Percentiles rank a stretch among this genome's conserved stretches.
Evolutionary conservation across 768 basidiomycete genomes (phyloP).

Genomic region (Boletus speciosus): DNA sequence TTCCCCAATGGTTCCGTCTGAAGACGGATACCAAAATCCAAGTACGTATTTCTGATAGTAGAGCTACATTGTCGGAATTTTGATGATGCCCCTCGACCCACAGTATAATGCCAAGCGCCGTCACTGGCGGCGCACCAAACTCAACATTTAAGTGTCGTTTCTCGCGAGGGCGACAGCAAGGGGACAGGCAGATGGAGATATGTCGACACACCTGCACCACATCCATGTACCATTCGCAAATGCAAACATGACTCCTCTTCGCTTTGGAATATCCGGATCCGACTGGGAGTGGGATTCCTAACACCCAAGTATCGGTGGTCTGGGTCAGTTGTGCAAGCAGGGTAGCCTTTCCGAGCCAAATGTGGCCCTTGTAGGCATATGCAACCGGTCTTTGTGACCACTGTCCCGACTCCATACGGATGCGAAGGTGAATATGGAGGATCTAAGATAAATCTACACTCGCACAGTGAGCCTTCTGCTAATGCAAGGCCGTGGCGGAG

Average conservation of each 20-base stretch:
- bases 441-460: not conserved
- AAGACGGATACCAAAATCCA: conserved; percentile 96
- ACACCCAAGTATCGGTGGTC: not conserved
- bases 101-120: conserved; percentile 95
- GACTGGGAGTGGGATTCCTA: not conserved
- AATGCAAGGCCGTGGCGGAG: not conserved
- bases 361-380: not conserved
- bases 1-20: conserved; percentile 98
- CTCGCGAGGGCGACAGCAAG: not conserved
- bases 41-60: conserved; percentile 38
- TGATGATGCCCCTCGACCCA: not conserved
- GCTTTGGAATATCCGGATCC: not conserved
- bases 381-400: not conserved
- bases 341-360: not conserved
- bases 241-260: conserved; percentile 15
- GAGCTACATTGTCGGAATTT: not conserved
- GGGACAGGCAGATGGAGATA: conserved; percentile 15
- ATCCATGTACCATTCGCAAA: conserved; percentile 28
- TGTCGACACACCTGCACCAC: conserved; percentile 17
- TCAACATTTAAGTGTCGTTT: conserved; percentile 72
- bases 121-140: conserved; percentile 99
- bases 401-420: not conserved
- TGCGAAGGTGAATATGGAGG: not conserved
- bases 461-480: not conserved
- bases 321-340: not conserved